Evolutionary conservation across 225 moss, liverwort and hornwort species (phyloP), one percentile per base, ranked within the genome.

Genomic region (Sphagnum tenellum): DNA sequence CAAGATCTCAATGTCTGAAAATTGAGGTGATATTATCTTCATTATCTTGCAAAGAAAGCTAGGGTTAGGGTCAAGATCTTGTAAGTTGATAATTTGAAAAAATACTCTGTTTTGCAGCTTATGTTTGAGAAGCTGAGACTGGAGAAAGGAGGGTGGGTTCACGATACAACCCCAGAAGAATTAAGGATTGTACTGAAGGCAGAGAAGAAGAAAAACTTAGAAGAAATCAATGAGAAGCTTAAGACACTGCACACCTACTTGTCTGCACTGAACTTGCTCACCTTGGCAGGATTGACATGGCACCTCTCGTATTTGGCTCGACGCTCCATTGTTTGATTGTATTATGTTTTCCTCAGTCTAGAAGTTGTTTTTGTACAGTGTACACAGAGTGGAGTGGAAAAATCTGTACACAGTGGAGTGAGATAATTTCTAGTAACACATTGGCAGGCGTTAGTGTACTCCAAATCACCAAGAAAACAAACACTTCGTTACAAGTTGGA

Each of bases 81-180:
- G 29, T 29, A 29, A 29, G 0, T 29, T 29, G 29, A 29, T 1
- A 29, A 29, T 29, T 29, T 29, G 29, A 29, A 29, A 12, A 49
- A 50, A 3, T 3, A 29, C 4, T 61, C 9, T 11, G 9, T 50
- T 9, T 51, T 68, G 75, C 82, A 94, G 94, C 72, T 79, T 8
- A 89, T 96, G 92, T 92, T 96, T 66, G 88, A 92, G 71, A 86
- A 86, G 72, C 57, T 96, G 75, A 88, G 86, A 70, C 5, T 88
- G 50, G 92, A 95, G 59, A 92, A 95, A 60, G 92, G 89, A 71
- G 95, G 85, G 12, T 72, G 83, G 64, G 87, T 70, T 8, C 65
- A 87, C 4, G 83, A 82, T 4, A 78, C 62, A 7, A 55, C 59
- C 4, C 71, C 73, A 13, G 5, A 52, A 45, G 69, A 72, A 12